These are phyloP conservation scores for Colletotrichum coccodes DNA, from an alignment of 2,329 filamentous ascomycete genomes.

Conservation along the genomic window DNA sequence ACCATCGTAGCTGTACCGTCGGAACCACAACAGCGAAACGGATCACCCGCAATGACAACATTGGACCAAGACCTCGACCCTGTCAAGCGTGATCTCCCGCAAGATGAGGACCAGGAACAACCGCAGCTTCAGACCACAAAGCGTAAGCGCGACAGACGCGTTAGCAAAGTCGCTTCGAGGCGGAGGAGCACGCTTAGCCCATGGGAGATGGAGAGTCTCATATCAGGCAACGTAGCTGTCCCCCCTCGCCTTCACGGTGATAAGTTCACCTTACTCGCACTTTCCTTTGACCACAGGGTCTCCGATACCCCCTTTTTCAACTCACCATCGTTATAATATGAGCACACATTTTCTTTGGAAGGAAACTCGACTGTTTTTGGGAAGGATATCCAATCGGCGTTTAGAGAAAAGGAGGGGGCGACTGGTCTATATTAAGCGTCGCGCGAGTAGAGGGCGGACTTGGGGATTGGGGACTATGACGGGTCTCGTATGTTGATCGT, in stretches of 20 bases:
- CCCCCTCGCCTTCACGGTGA: constrained; percentile 30
- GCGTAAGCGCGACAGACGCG: constrained; percentile 63
- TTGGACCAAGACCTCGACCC: constrained; percentile 45
- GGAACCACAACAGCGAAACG: constrained; percentile 1
- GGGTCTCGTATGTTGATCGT: not conserved
- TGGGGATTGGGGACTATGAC: not conserved
- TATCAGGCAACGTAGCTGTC: constrained; percentile 50
- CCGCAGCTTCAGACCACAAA: constrained; percentile 44
- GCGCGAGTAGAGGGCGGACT: not conserved
- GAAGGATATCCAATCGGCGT: not conserved
- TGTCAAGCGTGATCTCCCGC: constrained; percentile 43
- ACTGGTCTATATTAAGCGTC: not conserved
- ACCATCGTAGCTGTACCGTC: constrained; percentile 14
- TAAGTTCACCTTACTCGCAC: not conserved
- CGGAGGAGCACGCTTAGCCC: constrained; percentile 80
- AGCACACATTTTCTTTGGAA: not conserved
- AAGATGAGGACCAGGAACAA: constrained; percentile 31
- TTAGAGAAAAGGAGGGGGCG: not conserved
- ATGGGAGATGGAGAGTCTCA: constrained; percentile 77
- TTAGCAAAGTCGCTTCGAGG: constrained; percentile 66
- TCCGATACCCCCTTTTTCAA: not conserved
- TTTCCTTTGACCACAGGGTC: not conserved
- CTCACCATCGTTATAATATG: not conserved
- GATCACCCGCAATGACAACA: not conserved
- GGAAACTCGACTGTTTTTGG: not conserved